phyloP scores from a whole-genome alignment of 2,329 filamentous ascomycete species.

The Aspergillus melleus region DNA sequence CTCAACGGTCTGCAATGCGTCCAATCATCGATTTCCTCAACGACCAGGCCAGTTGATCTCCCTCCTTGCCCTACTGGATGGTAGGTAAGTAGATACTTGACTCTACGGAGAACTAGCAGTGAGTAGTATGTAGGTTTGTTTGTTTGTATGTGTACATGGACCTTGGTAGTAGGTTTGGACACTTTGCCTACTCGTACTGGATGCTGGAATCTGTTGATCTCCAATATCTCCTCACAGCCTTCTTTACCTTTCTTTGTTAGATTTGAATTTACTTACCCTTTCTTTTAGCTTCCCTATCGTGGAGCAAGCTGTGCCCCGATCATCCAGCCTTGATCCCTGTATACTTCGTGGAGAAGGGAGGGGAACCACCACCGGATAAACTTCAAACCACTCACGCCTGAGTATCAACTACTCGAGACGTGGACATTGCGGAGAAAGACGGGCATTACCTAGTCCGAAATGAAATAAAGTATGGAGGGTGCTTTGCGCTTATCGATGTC shows the following conservation, averaged over 20 bases:
- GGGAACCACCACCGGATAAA: neutral
- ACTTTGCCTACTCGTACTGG: neutral
- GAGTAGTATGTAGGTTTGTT: no score
- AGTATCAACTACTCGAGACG: neutral
- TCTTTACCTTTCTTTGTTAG: no score
- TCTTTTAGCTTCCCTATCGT: no score
- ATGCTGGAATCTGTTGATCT: neutral
- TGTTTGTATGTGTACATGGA: no score
- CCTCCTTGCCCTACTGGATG: no score
- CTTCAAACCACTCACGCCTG: neutral
- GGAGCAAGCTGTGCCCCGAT: neutral
- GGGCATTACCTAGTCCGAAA: neutral
- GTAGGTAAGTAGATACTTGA: no score
- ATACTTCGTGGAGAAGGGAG: neutral
- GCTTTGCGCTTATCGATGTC: no score
- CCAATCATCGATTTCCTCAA: conserved; percentile 15
- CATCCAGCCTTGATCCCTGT: neutral
- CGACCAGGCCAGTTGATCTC: no score
- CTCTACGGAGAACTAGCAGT: no score
- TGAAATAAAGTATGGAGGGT: no score
- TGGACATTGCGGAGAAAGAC: neutral
- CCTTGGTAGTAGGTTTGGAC: neutral
- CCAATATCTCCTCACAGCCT: no score
- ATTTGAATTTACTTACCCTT: no score
- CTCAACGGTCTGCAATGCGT: conserved; percentile 11